phyloP scores from a whole-genome alignment of 345 rosid species.

The Viola odorata region DNA sequence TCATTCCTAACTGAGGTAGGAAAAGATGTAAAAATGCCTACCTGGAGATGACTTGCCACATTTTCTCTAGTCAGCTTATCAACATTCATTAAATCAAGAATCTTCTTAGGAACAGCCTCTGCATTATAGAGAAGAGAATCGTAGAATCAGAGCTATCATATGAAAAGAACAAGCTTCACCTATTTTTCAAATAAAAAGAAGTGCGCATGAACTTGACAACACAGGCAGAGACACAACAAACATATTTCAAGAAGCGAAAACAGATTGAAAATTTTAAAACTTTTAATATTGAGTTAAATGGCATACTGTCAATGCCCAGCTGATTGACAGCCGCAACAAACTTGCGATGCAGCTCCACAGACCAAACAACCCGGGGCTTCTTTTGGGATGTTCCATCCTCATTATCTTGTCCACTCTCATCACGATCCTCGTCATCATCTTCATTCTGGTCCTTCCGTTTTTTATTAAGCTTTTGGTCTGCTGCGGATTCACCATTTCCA shows the following conservation, averaged over 20 bases:
- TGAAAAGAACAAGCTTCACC: neutral
- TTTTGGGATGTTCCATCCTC: constrained; percentile 28
- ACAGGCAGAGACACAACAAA: neutral
- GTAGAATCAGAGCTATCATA: neutral
- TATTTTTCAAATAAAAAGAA: no score
- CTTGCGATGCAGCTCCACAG: constrained; percentile 30
- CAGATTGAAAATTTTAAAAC: neutral
- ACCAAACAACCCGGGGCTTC: constrained; percentile 36
- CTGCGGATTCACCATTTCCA: constrained; percentile 16
- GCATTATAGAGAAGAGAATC: constrained; percentile 6
- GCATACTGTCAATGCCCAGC: constrained; percentile 31
- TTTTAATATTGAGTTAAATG: neutral
- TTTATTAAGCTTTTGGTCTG: constrained; percentile 25
- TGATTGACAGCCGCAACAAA: constrained; percentile 32
- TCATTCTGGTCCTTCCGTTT: constrained; percentile 30
- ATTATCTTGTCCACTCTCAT: constrained; percentile 22
- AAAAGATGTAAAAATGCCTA: neutral
- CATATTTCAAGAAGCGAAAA: neutral
- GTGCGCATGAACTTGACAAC: no score
- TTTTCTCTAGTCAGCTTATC: constrained; percentile 34
- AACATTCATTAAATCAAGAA: constrained; percentile 31
- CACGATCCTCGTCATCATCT: constrained; percentile 29
- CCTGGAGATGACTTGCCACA: constrained; percentile 37
- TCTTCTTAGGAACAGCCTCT: constrained; percentile 37
- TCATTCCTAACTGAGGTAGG: neutral